A percentile compares a stretch with the other conserved stretches of the same genome.
These are phyloP conservation scores for Mortierella sp. DNA, from an alignment of 371 early-diverging fungal genomes.

Conservation along the genomic window DNA sequence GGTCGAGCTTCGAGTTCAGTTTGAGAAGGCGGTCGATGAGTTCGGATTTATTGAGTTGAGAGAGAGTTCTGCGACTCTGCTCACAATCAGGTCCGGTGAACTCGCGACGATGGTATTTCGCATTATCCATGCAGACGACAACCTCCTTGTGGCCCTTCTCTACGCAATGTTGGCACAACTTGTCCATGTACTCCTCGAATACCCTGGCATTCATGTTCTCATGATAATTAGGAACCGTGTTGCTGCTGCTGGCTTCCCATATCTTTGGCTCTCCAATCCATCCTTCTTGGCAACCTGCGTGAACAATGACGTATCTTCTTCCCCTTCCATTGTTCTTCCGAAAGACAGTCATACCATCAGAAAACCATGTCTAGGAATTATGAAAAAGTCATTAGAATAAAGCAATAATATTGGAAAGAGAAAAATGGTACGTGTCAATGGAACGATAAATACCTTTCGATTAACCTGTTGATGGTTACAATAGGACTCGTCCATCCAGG, in stretches of 20 bases:
- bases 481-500: slow-evolving; percentile 17
- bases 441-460: background rate
- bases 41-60: background rate
- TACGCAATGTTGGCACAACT: background rate
- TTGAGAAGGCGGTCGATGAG: background rate
- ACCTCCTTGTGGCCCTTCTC: background rate
- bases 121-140: slow-evolving; percentile 26
- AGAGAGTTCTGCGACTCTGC: background rate
- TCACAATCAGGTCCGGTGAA: background rate
- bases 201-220: background rate
- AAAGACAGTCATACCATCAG: background rate
- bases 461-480: background rate
- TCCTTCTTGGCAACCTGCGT: background rate
- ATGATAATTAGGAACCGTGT: background rate
- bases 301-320: background rate
- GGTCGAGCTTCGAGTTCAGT: no score
- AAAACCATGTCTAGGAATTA: background rate
- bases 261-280: background rate
- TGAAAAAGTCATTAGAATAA: background rate
- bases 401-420: no score
- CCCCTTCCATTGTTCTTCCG: background rate
- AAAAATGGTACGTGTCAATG: no score
- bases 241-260: background rate
- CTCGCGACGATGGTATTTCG: slow-evolving; percentile 24
- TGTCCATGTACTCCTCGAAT: slow-evolving; percentile 3